Conservation (phyloP, 192 early-diverging fungal genomes). For the Diversispora eburnea region DNA sequence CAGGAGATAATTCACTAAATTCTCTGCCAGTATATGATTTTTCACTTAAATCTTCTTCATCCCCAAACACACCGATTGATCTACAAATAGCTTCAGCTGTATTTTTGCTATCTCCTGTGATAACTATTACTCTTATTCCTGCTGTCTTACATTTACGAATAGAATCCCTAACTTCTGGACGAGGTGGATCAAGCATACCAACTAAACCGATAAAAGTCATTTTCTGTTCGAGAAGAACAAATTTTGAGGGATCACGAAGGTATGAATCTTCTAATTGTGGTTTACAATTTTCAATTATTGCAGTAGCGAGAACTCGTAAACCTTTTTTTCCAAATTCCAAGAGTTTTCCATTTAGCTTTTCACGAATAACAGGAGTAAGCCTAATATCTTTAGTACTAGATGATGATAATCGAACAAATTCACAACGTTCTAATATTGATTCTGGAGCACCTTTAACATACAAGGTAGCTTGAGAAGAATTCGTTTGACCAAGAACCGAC, state of each 20-base stretch:
- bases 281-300: constrained; percentile 73
- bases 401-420: constrained; percentile 49
- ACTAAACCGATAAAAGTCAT: constrained; percentile 95
- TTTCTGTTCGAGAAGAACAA: constrained; percentile 68
- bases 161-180: constrained; percentile 81
- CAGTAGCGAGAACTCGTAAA: constrained; percentile 89
- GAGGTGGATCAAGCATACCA: constrained; percentile 97
- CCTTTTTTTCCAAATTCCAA: constrained; percentile 74
- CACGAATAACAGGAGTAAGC: constrained; percentile 59
- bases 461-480: constrained; percentile 44
- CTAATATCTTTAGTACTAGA: constrained; percentile 34
- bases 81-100: constrained; percentile 96
- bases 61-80: constrained; percentile 87
- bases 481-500: constrained; percentile 75
- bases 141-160: constrained; percentile 87
- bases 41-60: constrained; percentile 59
- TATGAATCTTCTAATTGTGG: constrained; percentile 35
- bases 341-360: constrained; percentile 61
- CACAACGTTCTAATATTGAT: constrained; percentile 84
- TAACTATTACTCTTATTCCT: constrained; percentile 96
- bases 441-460: constrained; percentile 97
- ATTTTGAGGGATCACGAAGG: constrained; percentile 62
- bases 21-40: constrained; percentile 90
- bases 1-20: constrained; percentile 79
- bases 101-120: constrained; percentile 97